These are phyloP conservation scores for Cornus kousa DNA, from an alignment of 148 eudicot genomes.

Conservation along the genomic window DNA sequence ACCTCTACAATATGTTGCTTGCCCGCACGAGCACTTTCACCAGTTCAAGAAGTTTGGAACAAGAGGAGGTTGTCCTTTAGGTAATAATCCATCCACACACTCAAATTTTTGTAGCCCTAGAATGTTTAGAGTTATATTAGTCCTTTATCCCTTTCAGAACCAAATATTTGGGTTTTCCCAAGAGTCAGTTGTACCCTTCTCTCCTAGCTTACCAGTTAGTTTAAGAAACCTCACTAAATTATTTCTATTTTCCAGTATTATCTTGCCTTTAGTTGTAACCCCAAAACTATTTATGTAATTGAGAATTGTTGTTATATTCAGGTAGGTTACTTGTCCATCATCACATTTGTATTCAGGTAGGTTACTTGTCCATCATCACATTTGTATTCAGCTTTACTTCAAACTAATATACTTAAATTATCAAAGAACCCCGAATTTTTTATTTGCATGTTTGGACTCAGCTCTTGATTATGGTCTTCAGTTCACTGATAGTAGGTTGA, in stretches of 20 bases:
- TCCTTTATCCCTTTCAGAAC: slow-evolving; percentile 5
- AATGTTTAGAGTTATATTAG: slow-evolving; percentile 4
- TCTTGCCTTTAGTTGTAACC: background rate
- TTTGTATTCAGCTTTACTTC: background rate
- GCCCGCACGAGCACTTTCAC: slow-evolving; percentile 35
- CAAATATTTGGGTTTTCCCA: slow-evolving; percentile 7
- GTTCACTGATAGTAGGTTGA: background rate
- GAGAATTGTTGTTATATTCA: slow-evolving; percentile 3
- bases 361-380: background rate
- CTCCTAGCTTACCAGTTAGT: background rate
- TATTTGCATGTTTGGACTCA: background rate
- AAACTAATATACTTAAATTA: background rate
- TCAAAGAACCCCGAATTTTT: background rate
- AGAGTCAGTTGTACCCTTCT: background rate
- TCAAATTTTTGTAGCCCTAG: slow-evolving; percentile 29
- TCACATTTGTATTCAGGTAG: slow-evolving; percentile 4
- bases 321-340: background rate
- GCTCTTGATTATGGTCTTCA: background rate
- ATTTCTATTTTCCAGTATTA: background rate
- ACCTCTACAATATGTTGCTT: slow-evolving; percentile 22
- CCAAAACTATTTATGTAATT: background rate
- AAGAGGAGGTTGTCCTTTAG: slow-evolving; percentile 14
- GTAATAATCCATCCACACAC: slow-evolving; percentile 12
- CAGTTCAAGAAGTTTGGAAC: slow-evolving; percentile 25
- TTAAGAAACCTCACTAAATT: background rate